phyloP scores from a whole-genome alignment of 2,329 filamentous ascomycete species.

The Ceratocystis smalleyi region DNA sequence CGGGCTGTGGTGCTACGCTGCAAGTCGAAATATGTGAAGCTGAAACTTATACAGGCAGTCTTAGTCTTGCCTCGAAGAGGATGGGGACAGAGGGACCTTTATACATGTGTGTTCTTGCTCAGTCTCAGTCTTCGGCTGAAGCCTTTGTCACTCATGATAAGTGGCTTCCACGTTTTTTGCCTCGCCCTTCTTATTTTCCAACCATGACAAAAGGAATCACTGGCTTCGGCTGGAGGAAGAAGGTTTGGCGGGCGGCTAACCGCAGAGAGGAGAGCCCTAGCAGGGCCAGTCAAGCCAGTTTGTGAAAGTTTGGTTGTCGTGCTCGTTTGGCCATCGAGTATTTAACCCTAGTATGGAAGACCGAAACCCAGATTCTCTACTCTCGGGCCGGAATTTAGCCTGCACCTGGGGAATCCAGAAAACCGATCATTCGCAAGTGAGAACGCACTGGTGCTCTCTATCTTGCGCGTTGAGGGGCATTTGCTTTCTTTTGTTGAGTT shows the following conservation, averaged over 20 bases:
- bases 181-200: neutral
- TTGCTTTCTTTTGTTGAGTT: neutral
- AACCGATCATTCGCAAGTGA: neutral
- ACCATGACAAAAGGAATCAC: neutral
- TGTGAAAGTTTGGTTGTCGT: neutral
- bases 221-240: neutral
- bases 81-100: neutral
- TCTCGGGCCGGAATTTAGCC: neutral
- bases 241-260: neutral
- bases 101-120: neutral
- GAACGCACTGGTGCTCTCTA: too few relatives aligned
- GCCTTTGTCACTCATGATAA: neutral
- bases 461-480: neutral
- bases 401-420: neutral
- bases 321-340: neutral
- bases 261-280: neutral
- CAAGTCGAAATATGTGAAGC: neutral
- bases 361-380: neutral
- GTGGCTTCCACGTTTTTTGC: constrained; percentile 3
- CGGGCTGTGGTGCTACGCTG: neutral
- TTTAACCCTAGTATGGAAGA: neutral
- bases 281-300: too few relatives aligned
- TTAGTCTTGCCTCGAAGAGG: neutral
- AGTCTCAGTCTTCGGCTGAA: neutral
- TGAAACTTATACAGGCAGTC: neutral